A percentile compares a stretch with the other conserved stretches of the same genome.
Evolutionary conservation across 2,329 filamentous ascomycete genomes (phyloP).

Genomic region (Tolypocladium sp.): DNA sequence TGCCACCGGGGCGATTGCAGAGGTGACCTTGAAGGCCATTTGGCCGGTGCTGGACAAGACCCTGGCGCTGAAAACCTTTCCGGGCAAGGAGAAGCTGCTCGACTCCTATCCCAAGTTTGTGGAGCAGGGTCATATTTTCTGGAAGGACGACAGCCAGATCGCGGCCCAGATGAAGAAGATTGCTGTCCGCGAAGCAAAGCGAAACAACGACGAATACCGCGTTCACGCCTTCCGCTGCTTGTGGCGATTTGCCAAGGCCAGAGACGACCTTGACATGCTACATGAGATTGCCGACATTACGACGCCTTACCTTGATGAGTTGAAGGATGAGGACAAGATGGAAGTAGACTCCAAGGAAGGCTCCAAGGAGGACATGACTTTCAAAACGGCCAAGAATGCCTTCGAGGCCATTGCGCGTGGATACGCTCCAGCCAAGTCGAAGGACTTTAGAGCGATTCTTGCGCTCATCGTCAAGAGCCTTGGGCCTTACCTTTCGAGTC

Average conservation of each 20-base stretch:
- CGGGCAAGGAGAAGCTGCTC: conserved; percentile 80
- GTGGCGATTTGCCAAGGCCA: conserved; percentile 60
- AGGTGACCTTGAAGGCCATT: conserved; percentile 50
- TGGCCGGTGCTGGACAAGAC: conserved; percentile 83
- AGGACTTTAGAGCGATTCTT: conserved; percentile 26
- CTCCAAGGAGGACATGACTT: conserved; percentile 33
- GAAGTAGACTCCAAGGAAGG: conserved; percentile 51
- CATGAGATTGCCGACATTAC: conserved; percentile 57
- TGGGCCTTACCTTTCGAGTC: conserved; percentile 27
- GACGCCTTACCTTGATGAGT: conserved; percentile 49
- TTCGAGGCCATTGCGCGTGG: conserved; percentile 41
- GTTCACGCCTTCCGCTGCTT: conserved; percentile 65
- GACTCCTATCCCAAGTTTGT: conserved; percentile 72
- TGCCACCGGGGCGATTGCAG: conserved; percentile 48
- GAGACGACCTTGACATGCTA: conserved; percentile 62
- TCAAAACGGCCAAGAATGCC: conserved; percentile 37
- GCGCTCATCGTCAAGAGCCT: conserved; percentile 28
- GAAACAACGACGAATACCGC: conserved; percentile 79
- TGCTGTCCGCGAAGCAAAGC: conserved; percentile 75
- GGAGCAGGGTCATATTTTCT: conserved; percentile 50
- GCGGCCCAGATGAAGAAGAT: conserved; percentile 70
- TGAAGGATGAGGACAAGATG: conserved; percentile 54
- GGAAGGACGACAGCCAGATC: conserved; percentile 41
- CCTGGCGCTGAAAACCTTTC: conserved; percentile 81
- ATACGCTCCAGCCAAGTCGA: conserved; percentile 34